Conservation (phyloP, 805 yeast species). For the Ogataea nitratoaversa region DNA sequence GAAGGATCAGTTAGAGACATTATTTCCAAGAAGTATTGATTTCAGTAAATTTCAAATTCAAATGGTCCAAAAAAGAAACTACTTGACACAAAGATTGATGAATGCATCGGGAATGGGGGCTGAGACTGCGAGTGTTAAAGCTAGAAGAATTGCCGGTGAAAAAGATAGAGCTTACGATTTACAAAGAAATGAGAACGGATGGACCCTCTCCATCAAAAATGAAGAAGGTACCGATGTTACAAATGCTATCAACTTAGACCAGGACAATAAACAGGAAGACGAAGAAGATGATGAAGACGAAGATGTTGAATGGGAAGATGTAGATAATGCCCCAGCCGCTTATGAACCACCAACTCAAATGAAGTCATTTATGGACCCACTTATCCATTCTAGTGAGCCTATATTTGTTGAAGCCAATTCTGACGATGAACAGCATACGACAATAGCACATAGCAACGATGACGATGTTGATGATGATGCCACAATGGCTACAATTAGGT, state of each 20-base stretch:
- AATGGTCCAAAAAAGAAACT: slow-evolving; percentile 89
- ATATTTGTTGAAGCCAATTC: slow-evolving; percentile 11
- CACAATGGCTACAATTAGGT: slow-evolving; percentile 27
- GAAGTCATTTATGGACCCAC: slow-evolving; percentile 18
- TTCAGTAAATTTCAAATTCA: slow-evolving; percentile 90
- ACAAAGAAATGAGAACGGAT: slow-evolving; percentile 74
- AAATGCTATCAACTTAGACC: slow-evolving; percentile 49
- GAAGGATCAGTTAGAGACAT: slow-evolving; percentile 75
- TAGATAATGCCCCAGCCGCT: slow-evolving; percentile 19
- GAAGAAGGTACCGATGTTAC: slow-evolving; percentile 36
- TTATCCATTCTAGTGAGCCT: slow-evolving; percentile 12
- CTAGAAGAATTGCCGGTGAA: slow-evolving; percentile 77
- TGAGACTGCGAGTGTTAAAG: slow-evolving; percentile 32
- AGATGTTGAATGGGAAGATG: slow-evolving; percentile 71
- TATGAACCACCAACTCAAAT: slow-evolving; percentile 1
- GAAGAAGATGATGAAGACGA: slow-evolving; percentile 32
- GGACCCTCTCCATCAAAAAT: slow-evolving; percentile 64
- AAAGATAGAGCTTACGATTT: slow-evolving; percentile 71
- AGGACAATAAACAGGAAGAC: slow-evolving; percentile 13
- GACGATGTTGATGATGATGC: slow-evolving; percentile 6
- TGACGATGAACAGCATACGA: neutral
- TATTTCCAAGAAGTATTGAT: slow-evolving; percentile 83
- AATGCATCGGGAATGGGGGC: slow-evolving; percentile 76
- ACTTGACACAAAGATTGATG: slow-evolving; percentile 82
- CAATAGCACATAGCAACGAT: neutral